phyloP scores from a whole-genome alignment of 2,329 filamentous ascomycete species.

The Talaromyces sp. region DNA sequence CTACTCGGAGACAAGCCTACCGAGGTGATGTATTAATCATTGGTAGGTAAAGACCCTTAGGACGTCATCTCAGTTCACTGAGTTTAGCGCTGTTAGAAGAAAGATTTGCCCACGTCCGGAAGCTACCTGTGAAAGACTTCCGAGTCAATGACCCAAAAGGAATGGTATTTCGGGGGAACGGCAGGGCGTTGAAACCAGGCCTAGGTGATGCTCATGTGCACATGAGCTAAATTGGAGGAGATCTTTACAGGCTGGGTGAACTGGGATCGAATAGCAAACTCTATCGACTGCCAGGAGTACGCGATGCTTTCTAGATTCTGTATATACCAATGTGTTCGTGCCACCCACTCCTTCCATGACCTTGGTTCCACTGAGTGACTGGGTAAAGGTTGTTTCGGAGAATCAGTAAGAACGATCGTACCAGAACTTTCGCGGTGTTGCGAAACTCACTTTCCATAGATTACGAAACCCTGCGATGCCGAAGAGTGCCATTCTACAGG shows the following conservation, averaged over 20 bases:
- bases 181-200: conserved; percentile 50
- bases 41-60: not conserved
- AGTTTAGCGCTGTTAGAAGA: not conserved
- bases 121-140: conserved; percentile 29
- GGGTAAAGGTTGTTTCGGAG: no score
- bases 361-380: no score
- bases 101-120: conserved; percentile 33
- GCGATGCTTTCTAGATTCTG: conserved; percentile 47
- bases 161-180: conserved; percentile 38
- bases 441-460: no score
- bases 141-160: conserved; percentile 32
- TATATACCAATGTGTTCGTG: conserved; percentile 45
- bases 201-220: conserved; percentile 50
- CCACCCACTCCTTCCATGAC: not conserved
- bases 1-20: conserved; percentile 37
- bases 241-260: conserved; percentile 41
- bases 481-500: conserved; percentile 47
- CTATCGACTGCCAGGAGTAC: conserved; percentile 45
- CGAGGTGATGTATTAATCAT: conserved; percentile 38
- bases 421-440: no score
- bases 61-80: not conserved
- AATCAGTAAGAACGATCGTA: no score
- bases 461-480: conserved; percentile 22
- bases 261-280: conserved; percentile 49
- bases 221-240: conserved; percentile 48